Evolutionary conservation across 257 asterid species (phyloP).

Genomic region (Plectranthus barbatus): DNA sequence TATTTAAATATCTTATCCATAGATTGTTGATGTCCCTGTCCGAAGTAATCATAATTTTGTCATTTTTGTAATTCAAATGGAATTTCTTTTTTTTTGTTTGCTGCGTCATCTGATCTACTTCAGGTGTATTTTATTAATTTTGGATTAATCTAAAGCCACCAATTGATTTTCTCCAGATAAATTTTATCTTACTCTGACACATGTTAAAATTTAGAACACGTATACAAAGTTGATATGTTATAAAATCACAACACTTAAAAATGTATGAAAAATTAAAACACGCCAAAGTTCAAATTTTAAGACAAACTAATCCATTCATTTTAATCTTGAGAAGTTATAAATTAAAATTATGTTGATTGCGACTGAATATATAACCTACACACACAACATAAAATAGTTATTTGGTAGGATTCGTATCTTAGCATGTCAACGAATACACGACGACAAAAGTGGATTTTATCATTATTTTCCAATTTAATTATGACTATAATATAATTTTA

Average conservation of each 20-base stretch:
- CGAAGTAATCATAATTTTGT: background rate
- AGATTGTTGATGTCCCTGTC: background rate
- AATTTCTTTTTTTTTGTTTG: background rate
- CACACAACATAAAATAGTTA: background rate
- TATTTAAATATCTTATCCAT: background rate
- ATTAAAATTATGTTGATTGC: background rate
- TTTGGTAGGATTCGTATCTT: background rate
- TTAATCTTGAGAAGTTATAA: no score
- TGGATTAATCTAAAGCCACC: no score
- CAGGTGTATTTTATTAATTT: background rate
- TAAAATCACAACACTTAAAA: no score
- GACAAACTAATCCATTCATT: no score
- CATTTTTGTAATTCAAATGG: background rate
- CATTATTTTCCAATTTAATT: background rate
- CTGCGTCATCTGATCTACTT: background rate
- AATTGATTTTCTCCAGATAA: no score
- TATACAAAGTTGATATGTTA: no score
- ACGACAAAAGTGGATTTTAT: background rate
- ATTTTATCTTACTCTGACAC: background rate
- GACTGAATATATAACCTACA: background rate
- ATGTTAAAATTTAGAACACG: no score
- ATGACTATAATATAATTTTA: background rate
- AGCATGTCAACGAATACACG: background rate
- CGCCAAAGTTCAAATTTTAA: no score
- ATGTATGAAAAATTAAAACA: no score